These are phyloP conservation scores for Fusarium sp. DNA, from an alignment of 2,329 filamentous ascomycete genomes.

Conservation along the genomic window DNA sequence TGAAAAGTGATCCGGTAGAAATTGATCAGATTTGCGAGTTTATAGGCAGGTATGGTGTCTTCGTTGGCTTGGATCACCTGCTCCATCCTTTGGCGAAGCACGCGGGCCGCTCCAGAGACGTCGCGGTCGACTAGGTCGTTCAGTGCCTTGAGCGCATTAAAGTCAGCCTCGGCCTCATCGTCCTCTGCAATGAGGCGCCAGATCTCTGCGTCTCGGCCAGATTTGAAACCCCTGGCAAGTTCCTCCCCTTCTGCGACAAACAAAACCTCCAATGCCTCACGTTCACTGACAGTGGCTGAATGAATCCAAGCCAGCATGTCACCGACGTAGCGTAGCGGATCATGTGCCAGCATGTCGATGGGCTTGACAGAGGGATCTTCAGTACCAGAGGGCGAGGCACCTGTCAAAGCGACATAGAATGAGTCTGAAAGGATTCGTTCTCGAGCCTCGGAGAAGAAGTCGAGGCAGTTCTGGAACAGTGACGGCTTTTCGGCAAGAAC, in stretches of 20 bases:
- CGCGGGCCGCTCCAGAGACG: conserved; percentile 79
- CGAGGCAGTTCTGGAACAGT: conserved; percentile 91
- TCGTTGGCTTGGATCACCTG: conserved; percentile 94
- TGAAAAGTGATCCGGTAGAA: conserved; percentile 91
- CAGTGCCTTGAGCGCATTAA: conserved; percentile 83
- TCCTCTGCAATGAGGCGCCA: conserved; percentile 76
- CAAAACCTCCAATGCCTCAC: conserved; percentile 88
- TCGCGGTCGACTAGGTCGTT: conserved; percentile 89
- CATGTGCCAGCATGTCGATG: conserved; percentile 93
- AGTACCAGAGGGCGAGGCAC: conserved; percentile 66
- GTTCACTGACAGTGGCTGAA: conserved; percentile 91
- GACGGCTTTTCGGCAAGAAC: conserved; percentile 90
- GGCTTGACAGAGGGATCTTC: conserved; percentile 77
- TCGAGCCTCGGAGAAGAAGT: conserved; percentile 90
- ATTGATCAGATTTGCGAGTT: conserved; percentile 84
- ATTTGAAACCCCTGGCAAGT: conserved; percentile 82
- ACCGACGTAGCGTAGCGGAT: conserved; percentile 88
- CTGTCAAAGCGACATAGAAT: conserved; percentile 89
- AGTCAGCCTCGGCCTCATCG: conserved; percentile 63
- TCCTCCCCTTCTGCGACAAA: conserved; percentile 93
- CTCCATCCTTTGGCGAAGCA: conserved; percentile 89
- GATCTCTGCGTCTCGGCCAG: conserved; percentile 81
- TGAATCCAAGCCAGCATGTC: conserved; percentile 99
- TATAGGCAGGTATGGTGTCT: conserved; percentile 87
- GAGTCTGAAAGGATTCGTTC: conserved; percentile 88